phyloP scores from a whole-genome alignment of 768 basidiomycete species.

The Hericium erinaceus region DNA sequence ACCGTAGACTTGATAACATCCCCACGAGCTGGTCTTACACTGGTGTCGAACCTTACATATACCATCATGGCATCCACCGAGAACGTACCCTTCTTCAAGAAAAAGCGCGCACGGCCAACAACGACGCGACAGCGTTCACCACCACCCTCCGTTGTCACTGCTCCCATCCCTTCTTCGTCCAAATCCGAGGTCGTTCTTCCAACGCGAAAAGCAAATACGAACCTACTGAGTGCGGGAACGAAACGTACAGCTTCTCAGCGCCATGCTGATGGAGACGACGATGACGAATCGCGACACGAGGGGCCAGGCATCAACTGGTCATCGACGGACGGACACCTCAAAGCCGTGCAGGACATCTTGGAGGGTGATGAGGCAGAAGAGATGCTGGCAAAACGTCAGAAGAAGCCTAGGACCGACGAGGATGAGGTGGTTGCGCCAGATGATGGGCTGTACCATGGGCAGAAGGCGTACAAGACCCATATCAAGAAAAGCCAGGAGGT shows the following conservation, averaged over 20 bases:
- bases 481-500: constrained; percentile 76
- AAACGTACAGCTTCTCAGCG: constrained; percentile 50
- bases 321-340: constrained; percentile 62
- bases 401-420: constrained; percentile 39
- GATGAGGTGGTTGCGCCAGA: constrained; percentile 57
- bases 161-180: constrained; percentile 25
- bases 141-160: constrained; percentile 35
- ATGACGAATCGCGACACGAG: constrained; percentile 36
- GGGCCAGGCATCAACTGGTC: constrained; percentile 73
- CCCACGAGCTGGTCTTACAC: no score
- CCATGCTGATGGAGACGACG: constrained; percentile 39
- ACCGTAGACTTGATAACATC: no score
- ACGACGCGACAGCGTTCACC: constrained; percentile 73
- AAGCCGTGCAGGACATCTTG: constrained; percentile 65
- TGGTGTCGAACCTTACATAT: no score
- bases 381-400: constrained; percentile 59
- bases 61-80: constrained; percentile 25
- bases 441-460: constrained; percentile 83
- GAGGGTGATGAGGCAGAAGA: constrained; percentile 79
- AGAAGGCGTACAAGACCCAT: constrained; percentile 72
- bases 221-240: constrained; percentile 71
- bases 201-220: constrained; percentile 53
- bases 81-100: constrained; percentile 85
- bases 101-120: constrained; percentile 69
- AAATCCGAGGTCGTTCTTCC: constrained; percentile 75